Conservation (phyloP, 2,329 filamentous ascomycete genomes). For the Sphaerostilbella broomeana region DNA sequence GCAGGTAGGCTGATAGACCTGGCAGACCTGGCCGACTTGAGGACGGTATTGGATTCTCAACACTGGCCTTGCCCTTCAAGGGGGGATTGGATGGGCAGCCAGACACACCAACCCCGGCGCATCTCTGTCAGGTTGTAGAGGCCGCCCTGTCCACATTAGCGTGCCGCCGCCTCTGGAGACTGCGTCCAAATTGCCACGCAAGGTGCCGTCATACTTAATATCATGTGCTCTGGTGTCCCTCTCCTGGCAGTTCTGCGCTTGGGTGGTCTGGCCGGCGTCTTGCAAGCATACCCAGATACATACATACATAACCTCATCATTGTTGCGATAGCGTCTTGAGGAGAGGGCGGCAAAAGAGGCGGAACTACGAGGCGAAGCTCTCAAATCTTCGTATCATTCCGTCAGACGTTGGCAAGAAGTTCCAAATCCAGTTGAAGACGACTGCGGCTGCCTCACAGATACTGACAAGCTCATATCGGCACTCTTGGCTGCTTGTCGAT, state of each 20-base stretch:
- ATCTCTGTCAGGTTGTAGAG: slow-evolving; percentile 9
- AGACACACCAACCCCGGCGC: slow-evolving; percentile 9
- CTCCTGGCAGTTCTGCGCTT: not conserved
- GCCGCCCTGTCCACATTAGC: slow-evolving; percentile 11
- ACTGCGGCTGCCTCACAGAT: too few relatives aligned
- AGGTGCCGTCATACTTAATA: slow-evolving; percentile 14
- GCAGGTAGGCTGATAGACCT: too few relatives aligned
- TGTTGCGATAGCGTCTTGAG: too few relatives aligned
- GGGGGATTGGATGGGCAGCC: slow-evolving; percentile 3
- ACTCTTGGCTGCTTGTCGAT: slow-evolving; percentile 9
- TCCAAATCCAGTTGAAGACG: too few relatives aligned
- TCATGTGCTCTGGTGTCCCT: slow-evolving; percentile 3
- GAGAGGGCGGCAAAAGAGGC: too few relatives aligned
- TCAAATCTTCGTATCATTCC: too few relatives aligned
- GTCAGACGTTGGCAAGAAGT: too few relatives aligned
- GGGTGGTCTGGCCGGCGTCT: not conserved
- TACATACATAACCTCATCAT: too few relatives aligned
- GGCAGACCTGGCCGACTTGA: slow-evolving; percentile 3
- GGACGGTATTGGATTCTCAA: slow-evolving; percentile 1
- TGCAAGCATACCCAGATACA: too few relatives aligned
- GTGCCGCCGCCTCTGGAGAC: slow-evolving; percentile 11
- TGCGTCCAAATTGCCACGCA: slow-evolving; percentile 13
- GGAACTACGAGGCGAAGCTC: too few relatives aligned
- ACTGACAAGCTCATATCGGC: not conserved
- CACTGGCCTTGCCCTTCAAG: not conserved